phyloP scores from a whole-genome alignment of 805 yeast species.

The Candida parachauliodes region DNA sequence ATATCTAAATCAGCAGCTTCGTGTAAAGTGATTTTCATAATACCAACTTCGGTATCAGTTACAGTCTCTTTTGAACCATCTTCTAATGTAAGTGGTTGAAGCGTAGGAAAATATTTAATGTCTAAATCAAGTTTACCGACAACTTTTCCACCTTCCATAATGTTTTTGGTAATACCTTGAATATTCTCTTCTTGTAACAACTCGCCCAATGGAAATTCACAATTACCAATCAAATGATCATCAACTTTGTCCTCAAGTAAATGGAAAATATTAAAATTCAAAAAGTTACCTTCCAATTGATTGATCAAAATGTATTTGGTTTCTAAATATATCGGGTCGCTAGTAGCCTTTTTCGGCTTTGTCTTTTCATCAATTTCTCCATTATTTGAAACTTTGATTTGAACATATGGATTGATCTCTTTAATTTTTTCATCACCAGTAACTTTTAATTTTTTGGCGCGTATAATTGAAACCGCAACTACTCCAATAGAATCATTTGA shows the following conservation, averaged over 20 bases:
- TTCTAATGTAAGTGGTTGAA: slow-evolving; percentile 40
- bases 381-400: slow-evolving; percentile 33
- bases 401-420: slow-evolving; percentile 55
- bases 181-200: slow-evolving; percentile 52
- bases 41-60: slow-evolving; percentile 69
- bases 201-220: slow-evolving; percentile 54
- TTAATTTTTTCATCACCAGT: slow-evolving; percentile 36
- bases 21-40: slow-evolving; percentile 59
- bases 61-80: slow-evolving; percentile 49
- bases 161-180: slow-evolving; percentile 40
- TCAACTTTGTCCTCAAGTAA: slow-evolving; percentile 51
- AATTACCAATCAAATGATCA: slow-evolving; percentile 45
- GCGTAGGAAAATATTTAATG: slow-evolving; percentile 46
- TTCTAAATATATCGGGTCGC: slow-evolving; percentile 65
- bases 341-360: slow-evolving; percentile 52
- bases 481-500: slow-evolving; percentile 69
- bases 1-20: slow-evolving; percentile 57
- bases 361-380: slow-evolving; percentile 50
- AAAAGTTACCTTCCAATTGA: slow-evolving; percentile 49
- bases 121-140: slow-evolving; percentile 63
- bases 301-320: slow-evolving; percentile 58
- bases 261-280: slow-evolving; percentile 53
- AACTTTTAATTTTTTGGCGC: slow-evolving; percentile 47
- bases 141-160: slow-evolving; percentile 48
- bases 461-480: slow-evolving; percentile 57